A percentile compares a stretch with the other conserved stretches of the same genome.
Conservation (phyloP, 108 stramenopile genomes). For the Skeletonema menzelii region DNA sequence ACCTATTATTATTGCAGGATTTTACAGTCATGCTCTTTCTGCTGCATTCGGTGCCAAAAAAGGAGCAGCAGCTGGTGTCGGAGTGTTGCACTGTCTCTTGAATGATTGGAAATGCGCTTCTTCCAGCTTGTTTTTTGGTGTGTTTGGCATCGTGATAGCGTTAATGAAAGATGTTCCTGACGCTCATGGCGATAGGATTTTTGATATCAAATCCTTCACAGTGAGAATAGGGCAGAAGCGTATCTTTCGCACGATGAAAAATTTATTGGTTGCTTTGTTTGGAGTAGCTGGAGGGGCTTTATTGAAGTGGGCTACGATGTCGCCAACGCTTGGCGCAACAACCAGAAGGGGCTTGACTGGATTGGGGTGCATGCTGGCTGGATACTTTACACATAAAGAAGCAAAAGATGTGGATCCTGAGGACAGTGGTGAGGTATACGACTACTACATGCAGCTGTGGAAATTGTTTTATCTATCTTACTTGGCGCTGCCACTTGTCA, state of each 20-base stretch:
- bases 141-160: constrained; percentile 87
- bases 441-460: constrained; percentile 90
- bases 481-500: constrained; percentile 75
- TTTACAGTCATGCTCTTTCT: constrained; percentile 69
- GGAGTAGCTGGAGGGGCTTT: constrained; percentile 40
- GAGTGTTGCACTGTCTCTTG: constrained; percentile 58
- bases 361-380: constrained; percentile 54
- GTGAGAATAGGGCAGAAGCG: constrained; percentile 73
- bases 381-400: constrained; percentile 63
- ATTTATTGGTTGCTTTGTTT: constrained; percentile 53
- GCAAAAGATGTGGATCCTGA: constrained; percentile 70
- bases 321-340: constrained; percentile 26
- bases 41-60: constrained; percentile 54
- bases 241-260: constrained; percentile 53
- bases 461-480: constrained; percentile 87
- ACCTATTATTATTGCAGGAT: constrained; percentile 32
- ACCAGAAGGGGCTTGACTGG: constrained; percentile 60
- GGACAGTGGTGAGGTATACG: constrained; percentile 71
- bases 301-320: constrained; percentile 37
- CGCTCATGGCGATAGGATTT: constrained; percentile 69
- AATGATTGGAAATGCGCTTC: constrained; percentile 57
- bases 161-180: constrained; percentile 94
- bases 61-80: constrained; percentile 28
- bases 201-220: constrained; percentile 79
- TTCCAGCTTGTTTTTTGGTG: constrained; percentile 80